These are phyloP conservation scores for Alloteropsis semialata DNA, from an alignment of 176 grass and related monocot species.

Conservation along the genomic window DNA sequence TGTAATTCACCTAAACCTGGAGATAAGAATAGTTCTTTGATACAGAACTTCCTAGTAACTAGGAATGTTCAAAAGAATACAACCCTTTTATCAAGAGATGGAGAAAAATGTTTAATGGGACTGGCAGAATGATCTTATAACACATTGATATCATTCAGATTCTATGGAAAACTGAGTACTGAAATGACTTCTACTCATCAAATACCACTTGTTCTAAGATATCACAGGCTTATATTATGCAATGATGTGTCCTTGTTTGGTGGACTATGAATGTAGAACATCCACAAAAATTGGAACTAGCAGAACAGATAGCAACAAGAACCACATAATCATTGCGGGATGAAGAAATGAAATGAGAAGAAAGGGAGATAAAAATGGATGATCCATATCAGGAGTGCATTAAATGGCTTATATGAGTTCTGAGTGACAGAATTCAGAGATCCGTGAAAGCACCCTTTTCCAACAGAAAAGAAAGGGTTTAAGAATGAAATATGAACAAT, in stretches of 20 bases:
- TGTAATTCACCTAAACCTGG: not conserved
- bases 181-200: too few relatives aligned
- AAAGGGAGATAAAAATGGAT: not conserved
- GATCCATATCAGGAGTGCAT: not conserved
- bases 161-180: not conserved
- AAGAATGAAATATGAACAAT: not conserved
- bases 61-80: not conserved
- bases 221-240: not conserved
- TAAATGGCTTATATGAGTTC: not conserved
- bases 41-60: slow-evolving; percentile 10
- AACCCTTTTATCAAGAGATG: not conserved
- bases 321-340: not conserved
- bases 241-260: not conserved
- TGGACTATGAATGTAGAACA: not conserved
- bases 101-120: not conserved
- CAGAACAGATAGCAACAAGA: not conserved
- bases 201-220: slow-evolving; percentile 12
- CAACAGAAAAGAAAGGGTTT: not conserved
- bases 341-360: slow-evolving; percentile 11
- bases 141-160: not conserved
- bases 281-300: not conserved
- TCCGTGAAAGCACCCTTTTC: not conserved
- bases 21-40: not conserved
- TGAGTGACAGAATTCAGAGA: not conserved
- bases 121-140: not conserved